Conservation (phyloP, 2,329 filamentous ascomycete genomes). For the Xylaria sp. region DNA sequence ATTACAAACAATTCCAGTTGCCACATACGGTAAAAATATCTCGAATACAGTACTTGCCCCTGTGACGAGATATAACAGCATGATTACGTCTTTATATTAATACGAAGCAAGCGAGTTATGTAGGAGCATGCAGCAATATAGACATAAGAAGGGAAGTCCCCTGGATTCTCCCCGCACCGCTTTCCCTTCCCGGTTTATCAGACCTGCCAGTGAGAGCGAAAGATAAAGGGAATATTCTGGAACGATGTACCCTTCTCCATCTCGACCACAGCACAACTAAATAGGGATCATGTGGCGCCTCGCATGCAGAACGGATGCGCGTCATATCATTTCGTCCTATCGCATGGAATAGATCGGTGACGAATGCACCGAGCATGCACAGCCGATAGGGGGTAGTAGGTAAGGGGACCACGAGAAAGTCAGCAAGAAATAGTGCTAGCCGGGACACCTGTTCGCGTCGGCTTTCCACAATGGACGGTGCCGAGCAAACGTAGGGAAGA, state of each 20-base stretch:
- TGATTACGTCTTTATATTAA: not conserved
- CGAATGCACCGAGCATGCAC: slow-evolving; percentile 20
- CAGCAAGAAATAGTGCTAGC: not conserved
- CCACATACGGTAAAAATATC: not conserved
- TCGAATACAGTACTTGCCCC: not conserved
- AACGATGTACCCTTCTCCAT: slow-evolving; percentile 9
- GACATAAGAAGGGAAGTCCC: slow-evolving; percentile 8
- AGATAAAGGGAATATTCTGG: slow-evolving; percentile 19
- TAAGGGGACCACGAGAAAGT: slow-evolving; percentile 6
- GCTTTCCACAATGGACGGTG: slow-evolving; percentile 5
- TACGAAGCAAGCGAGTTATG: not conserved
- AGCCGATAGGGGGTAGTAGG: not conserved
- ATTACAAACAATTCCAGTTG: not conserved
- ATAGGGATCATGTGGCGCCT: slow-evolving; percentile 13
- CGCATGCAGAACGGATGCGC: slow-evolving; percentile 3
- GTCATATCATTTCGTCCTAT: slow-evolving; percentile 16
- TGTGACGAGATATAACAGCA: not conserved
- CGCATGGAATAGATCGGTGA: not conserved
- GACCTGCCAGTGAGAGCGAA: not conserved
- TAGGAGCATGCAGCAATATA: slow-evolving; percentile 13
- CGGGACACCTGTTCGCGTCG: not conserved
- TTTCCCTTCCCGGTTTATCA: not conserved
- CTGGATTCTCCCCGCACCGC: not conserved
- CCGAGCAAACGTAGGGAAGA: slow-evolving; percentile 28
- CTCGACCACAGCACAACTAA: not conserved